Percentiles rank a stretch among this genome's conserved stretches.
Evolutionary conservation across 2,329 filamentous ascomycete genomes (phyloP).

Genomic region (Exutisphaerella laricina): DNA sequence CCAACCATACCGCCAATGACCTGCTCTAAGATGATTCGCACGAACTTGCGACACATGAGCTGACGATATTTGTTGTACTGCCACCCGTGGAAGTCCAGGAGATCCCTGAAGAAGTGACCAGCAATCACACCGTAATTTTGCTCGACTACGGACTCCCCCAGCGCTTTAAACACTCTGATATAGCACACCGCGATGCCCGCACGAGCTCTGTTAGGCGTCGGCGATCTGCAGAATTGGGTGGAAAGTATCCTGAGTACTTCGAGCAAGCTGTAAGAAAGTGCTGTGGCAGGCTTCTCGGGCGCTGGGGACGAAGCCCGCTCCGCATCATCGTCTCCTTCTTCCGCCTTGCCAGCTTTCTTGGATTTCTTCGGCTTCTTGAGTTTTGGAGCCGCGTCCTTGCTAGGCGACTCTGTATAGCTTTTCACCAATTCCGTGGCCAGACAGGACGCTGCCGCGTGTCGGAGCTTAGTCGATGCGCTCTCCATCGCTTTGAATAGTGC

Average conservation of each 20-base stretch:
- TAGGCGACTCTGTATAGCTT: slow-evolving; percentile 61
- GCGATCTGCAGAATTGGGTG: slow-evolving; percentile 68
- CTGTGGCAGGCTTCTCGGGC: slow-evolving; percentile 64
- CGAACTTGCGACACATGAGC: slow-evolving; percentile 75
- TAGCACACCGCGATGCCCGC: slow-evolving; percentile 86
- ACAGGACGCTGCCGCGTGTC: slow-evolving; percentile 81
- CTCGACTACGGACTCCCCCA: slow-evolving; percentile 81
- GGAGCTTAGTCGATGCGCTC: slow-evolving; percentile 64
- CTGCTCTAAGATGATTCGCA: slow-evolving; percentile 77
- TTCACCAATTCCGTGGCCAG: slow-evolving; percentile 79
- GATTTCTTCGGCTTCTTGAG: slow-evolving; percentile 66
- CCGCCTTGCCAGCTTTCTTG: slow-evolving; percentile 60
- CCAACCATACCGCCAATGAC: slow-evolving; percentile 78
- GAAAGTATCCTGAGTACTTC: slow-evolving; percentile 78
- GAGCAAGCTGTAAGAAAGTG: slow-evolving; percentile 66
- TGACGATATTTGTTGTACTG: slow-evolving; percentile 81
- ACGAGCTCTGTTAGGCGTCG: slow-evolving; percentile 73
- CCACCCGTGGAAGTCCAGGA: slow-evolving; percentile 71
- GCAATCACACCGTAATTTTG: slow-evolving; percentile 75
- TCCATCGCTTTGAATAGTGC: slow-evolving; percentile 84
- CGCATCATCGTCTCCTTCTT: slow-evolving; percentile 61
- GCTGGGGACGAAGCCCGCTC: slow-evolving; percentile 67
- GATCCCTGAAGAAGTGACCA: slow-evolving; percentile 70
- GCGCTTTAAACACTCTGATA: slow-evolving; percentile 66
- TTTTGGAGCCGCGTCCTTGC: slow-evolving; percentile 49